phyloP scores from a whole-genome alignment of 78 protist genomes.

The Cavenderia fasciculata region DNA sequence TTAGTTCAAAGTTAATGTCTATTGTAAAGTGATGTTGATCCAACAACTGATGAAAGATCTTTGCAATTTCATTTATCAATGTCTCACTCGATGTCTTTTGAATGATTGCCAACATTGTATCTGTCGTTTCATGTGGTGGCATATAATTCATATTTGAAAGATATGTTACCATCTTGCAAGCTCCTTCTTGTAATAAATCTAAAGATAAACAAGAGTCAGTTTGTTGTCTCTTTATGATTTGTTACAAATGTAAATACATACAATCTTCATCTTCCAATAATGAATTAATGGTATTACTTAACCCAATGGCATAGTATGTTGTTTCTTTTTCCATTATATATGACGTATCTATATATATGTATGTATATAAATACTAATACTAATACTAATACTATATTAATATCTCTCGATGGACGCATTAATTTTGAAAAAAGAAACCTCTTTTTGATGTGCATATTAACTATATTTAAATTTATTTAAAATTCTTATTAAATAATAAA shows the following conservation, averaged over 20 bases:
- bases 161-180: conserved; percentile 2
- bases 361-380: too few relatives aligned
- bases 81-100: background rate
- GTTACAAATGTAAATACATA: background rate
- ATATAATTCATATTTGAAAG: conserved; percentile 7
- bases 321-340: background rate
- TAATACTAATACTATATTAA: too few relatives aligned
- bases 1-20: background rate
- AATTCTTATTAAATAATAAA: too few relatives aligned
- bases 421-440: too few relatives aligned
- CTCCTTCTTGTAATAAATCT: conserved; percentile 8
- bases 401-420: too few relatives aligned
- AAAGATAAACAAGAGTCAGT: too few relatives aligned
- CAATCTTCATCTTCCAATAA: conserved; percentile 6
- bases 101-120: conserved; percentile 8
- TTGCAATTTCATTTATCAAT: background rate
- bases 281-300: background rate
- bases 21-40: background rate
- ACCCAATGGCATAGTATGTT: background rate
- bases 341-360: too few relatives aligned
- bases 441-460: too few relatives aligned
- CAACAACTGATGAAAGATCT: background rate
- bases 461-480: too few relatives aligned
- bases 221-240: too few relatives aligned
- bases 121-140: conserved; percentile 18